Base-by-base conservation (phyloP, 83 land plant genomes). In the Diphasiastrum complanatum region DNA sequence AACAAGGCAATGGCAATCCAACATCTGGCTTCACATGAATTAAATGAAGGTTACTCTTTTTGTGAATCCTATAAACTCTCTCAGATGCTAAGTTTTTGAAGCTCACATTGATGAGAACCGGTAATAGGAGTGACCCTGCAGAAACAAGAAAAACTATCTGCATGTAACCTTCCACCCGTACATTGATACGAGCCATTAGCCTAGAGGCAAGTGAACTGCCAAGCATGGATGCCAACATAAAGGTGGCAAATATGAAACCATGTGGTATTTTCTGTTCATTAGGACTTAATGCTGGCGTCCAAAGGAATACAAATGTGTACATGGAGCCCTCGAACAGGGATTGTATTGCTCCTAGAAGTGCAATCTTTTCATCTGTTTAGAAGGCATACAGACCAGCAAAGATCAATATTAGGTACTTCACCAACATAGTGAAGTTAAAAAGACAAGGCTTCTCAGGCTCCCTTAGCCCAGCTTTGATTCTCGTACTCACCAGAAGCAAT, bases 181-280 rank as follows among this genome's bases (percentile, higher is more conserved):
- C 34, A n/a, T n/a, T 50, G 23, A n/a, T 24, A n/a, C 59, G 59
- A 10, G 1, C 59, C 59, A 1, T 55, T n/a, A 55, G 34, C 16
- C 27, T 27, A 30, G 59, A 55, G 29, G 29, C 11, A 4, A 55
- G 35, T 27, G 59, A 55, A 30, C 59, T 55, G 14, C 59, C 43
- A 55, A 54, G 25, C 59, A 55, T 55, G 19, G 59, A 55, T 14
- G 59, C 59, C 34, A 55, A 12, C 59, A 55, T 55, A 35, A 55
- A 55, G 11, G 59, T 55, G 19, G 59, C 59, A 27, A 55, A 55
- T 11, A 55, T 55, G 19, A 55, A 55, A 30, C 59, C 59, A 55
- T 55, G 59, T 27, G 59, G 43, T 27, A 55, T 55, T 18, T 55
- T 35, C n/a, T 55, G 59, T 0, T 55, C 45, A 30, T 33, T 33